Percentiles rank a stretch among this genome's conserved stretches.
Evolutionary conservation across 768 basidiomycete genomes (phyloP).

Genomic region (Macrocybe gigantea): DNA sequence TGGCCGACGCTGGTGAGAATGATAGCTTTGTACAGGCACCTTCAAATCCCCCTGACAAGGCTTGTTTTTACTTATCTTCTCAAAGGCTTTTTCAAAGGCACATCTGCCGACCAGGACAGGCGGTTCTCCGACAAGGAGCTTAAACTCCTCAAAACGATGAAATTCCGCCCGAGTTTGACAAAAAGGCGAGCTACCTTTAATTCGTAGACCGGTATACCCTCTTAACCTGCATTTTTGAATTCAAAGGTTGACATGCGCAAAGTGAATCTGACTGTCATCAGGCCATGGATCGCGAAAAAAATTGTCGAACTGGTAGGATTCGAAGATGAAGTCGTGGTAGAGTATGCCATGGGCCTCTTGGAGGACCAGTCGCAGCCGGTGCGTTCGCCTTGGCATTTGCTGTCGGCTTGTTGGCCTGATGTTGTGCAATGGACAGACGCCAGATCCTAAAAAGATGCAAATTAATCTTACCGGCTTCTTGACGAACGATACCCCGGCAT

Average conservation of each 20-base stretch:
- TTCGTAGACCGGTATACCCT: neutral
- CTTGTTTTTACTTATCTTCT: constrained; percentile 16
- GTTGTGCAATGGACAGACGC: constrained; percentile 42
- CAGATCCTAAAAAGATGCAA: constrained; percentile 95
- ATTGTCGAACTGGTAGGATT: constrained; percentile 87
- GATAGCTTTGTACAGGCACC: constrained; percentile 16
- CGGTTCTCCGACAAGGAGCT: constrained; percentile 94
- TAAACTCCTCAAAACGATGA: constrained; percentile 81
- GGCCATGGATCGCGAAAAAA: constrained; percentile 94
- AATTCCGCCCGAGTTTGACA: constrained; percentile 85
- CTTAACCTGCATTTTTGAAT: neutral
- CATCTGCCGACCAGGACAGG: constrained; percentile 85
- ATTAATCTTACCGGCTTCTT: constrained; percentile 92
- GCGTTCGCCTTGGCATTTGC: constrained; percentile 17
- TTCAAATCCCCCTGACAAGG: constrained; percentile 13
- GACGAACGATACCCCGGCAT: constrained; percentile 75
- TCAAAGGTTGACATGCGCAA: constrained; percentile 88
- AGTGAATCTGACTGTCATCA: constrained; percentile 87
- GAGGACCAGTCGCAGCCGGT: constrained; percentile 87
- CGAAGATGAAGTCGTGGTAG: constrained; percentile 95
- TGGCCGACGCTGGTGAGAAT: constrained; percentile 57
- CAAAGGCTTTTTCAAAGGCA: constrained; percentile 84
- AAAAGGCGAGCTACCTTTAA: constrained; percentile 51
- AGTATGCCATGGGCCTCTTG: constrained; percentile 91
- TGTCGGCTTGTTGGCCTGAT: neutral